These are phyloP conservation scores for Penicillium sp. DNA, from an alignment of 2,329 filamentous ascomycete genomes.

Conservation along the genomic window DNA sequence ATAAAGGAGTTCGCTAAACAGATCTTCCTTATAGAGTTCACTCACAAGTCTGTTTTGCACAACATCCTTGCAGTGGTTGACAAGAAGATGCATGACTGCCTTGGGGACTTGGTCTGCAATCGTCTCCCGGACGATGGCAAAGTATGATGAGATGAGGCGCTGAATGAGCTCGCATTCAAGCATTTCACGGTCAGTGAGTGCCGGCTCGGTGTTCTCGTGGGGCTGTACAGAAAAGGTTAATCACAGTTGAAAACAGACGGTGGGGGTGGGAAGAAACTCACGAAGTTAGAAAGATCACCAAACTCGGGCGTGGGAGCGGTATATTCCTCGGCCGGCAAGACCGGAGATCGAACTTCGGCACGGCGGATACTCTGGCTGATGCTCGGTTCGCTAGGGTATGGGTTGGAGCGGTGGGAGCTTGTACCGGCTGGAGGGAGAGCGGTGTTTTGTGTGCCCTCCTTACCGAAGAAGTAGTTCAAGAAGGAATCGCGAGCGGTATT, in stretches of 20 bases:
- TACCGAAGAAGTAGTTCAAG: slow-evolving; percentile 98
- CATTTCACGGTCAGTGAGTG: slow-evolving; percentile 90
- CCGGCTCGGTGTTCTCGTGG: slow-evolving; percentile 67
- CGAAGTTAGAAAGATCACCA: slow-evolving; percentile 49
- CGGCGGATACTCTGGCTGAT: slow-evolving; percentile 81
- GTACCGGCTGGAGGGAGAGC: slow-evolving; percentile 44
- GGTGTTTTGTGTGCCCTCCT: slow-evolving; percentile 65
- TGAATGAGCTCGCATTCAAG: slow-evolving; percentile 98
- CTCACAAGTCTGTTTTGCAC: slow-evolving; percentile 96
- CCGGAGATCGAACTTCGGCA: slow-evolving; percentile 52
- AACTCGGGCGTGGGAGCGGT: slow-evolving; percentile 37
- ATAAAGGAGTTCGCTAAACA: slow-evolving; percentile 92
- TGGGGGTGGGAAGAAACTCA: slow-evolving; percentile 39
- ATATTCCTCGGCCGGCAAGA: slow-evolving; percentile 49
- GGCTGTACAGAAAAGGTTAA: slow-evolving; percentile 28
- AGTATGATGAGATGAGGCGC: slow-evolving; percentile 95
- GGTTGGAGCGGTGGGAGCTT: slow-evolving; percentile 66
- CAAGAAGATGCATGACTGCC: slow-evolving; percentile 96
- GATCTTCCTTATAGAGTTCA: slow-evolving; percentile 86
- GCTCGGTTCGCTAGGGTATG: slow-evolving; percentile 75
- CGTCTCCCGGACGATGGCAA: slow-evolving; percentile 98
- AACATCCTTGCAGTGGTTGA: slow-evolving; percentile 97
- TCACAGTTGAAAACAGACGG: background rate
- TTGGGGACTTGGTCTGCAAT: slow-evolving; percentile 98
- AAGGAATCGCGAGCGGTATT: slow-evolving; percentile 83